phyloP scores from a whole-genome alignment of 208 protist genomes.

The Borovskyia barvae region DNA sequence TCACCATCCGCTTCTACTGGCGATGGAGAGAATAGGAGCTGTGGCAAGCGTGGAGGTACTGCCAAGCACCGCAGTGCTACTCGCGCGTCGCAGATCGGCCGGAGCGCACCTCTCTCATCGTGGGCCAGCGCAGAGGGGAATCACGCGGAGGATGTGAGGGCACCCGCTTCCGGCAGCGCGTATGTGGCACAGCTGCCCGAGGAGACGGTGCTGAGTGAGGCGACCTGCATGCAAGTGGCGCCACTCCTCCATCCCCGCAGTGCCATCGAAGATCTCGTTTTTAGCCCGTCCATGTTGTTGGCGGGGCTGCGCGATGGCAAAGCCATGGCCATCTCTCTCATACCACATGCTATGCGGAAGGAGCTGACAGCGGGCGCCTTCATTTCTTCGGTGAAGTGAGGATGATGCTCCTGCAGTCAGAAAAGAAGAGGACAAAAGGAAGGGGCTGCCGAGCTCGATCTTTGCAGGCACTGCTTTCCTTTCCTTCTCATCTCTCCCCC shows the following conservation, averaged over 20 bases:
- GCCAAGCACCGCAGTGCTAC: not conserved
- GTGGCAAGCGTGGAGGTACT: not conserved
- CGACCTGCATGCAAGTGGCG: conserved; percentile 42
- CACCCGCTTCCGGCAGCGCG: conserved; percentile 10
- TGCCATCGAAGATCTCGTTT: conserved; percentile 58
- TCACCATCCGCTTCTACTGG: not conserved
- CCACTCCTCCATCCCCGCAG: conserved; percentile 26
- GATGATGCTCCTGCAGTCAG: too few relatives aligned
- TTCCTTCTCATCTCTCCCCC: too few relatives aligned
- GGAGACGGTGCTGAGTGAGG: conserved; percentile 27
- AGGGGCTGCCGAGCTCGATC: too few relatives aligned
- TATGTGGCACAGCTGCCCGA: conserved; percentile 13
- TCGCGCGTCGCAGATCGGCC: not conserved
- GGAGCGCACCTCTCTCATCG: not conserved
- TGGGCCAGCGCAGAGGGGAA: conserved; percentile 1
- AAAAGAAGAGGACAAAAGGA: too few relatives aligned
- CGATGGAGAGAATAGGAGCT: not conserved
- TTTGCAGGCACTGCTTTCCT: too few relatives aligned
- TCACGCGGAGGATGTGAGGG: not conserved
- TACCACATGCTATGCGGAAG: conserved; percentile 39
- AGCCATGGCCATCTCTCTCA: conserved; percentile 66
- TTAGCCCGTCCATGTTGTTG: conserved; percentile 83
- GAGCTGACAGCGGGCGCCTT: conserved; percentile 26
- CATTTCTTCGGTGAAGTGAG: too few relatives aligned
- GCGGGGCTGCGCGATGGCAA: conserved; percentile 73